phyloP scores from a whole-genome alignment of 768 basidiomycete genomes.

The Termitomyces sp. region DNA sequence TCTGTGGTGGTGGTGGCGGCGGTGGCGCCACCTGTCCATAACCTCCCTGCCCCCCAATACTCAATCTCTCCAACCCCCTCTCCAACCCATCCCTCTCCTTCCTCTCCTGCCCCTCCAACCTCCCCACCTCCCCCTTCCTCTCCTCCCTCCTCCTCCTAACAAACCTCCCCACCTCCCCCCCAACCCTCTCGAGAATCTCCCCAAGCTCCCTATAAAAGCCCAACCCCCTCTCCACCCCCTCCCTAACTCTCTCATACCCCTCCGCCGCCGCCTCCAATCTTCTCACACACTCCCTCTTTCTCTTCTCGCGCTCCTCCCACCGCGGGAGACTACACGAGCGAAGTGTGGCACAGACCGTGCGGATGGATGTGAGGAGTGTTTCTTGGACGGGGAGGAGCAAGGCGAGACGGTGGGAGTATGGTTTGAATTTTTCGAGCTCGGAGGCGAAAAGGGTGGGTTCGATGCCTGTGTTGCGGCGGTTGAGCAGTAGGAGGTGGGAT shows the following conservation, averaged over 20 bases:
- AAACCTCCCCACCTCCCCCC: constrained; percentile 57
- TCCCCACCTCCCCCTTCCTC: constrained; percentile 60
- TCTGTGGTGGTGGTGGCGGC: constrained; percentile 14
- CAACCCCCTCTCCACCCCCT: constrained; percentile 82
- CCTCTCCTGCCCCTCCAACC: constrained; percentile 71
- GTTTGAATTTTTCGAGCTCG: constrained; percentile 94
- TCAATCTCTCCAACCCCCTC: constrained; percentile 11
- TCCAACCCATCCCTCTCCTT: constrained; percentile 32
- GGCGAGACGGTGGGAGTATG: constrained; percentile 80
- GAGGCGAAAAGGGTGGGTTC: constrained; percentile 88
- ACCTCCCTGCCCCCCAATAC: constrained; percentile 11
- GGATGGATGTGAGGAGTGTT: constrained; percentile 68
- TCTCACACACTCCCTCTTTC: constrained; percentile 35
- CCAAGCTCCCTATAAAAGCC: constrained; percentile 85
- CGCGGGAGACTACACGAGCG: constrained; percentile 70
- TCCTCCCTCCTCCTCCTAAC: constrained; percentile 63
- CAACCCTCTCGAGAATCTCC: constrained; percentile 56
- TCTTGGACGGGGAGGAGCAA: constrained; percentile 80
- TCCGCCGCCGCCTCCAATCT: constrained; percentile 77
- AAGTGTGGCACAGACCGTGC: constrained; percentile 64
- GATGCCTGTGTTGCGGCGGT: constrained; percentile 77
- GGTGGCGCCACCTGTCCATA: constrained; percentile 16
- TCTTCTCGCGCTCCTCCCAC: too few relatives aligned
- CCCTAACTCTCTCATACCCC: constrained; percentile 81
- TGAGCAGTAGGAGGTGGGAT: constrained; percentile 88